Conservation (phyloP, 306 rosid genomes). For the Lathyrus tuberosus region DNA sequence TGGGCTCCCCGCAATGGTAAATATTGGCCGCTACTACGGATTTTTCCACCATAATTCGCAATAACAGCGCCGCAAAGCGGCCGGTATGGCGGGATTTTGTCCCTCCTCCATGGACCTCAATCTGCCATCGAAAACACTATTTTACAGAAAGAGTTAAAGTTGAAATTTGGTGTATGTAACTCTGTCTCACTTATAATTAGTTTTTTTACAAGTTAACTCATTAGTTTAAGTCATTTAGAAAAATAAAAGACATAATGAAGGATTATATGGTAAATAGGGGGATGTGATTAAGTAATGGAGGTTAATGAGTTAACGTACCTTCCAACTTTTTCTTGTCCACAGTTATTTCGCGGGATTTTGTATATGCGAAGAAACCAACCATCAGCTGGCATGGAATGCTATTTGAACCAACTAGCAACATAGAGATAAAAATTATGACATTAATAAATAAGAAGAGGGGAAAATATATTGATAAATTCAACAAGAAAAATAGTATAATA, state of each 20-base stretch:
- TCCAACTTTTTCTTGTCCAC: constrained; percentile 82
- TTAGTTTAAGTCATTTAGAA: constrained; percentile 27
- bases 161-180: constrained; percentile 1
- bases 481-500: constrained; percentile 25
- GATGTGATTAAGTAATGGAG: constrained; percentile 11
- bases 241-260: constrained; percentile 9
- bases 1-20: no score
- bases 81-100: no score
- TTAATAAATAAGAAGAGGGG: constrained; percentile 3
- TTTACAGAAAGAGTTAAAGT: no score
- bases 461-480: not conserved
- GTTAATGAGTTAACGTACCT: constrained; percentile 66
- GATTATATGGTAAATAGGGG: not conserved
- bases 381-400: constrained; percentile 93
- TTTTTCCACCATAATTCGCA: no score
- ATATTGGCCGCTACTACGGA: no score
- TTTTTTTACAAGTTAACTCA: not conserved
- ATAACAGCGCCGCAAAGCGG: no score
- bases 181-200: not conserved
- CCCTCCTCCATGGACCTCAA: no score
- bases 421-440: constrained; percentile 31
- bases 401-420: constrained; percentile 75
- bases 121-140: no score
- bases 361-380: constrained; percentile 91
- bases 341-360: constrained; percentile 73